Conservation (phyloP, 2,329 filamentous ascomycete genomes). For the Clarireedia sp. region DNA sequence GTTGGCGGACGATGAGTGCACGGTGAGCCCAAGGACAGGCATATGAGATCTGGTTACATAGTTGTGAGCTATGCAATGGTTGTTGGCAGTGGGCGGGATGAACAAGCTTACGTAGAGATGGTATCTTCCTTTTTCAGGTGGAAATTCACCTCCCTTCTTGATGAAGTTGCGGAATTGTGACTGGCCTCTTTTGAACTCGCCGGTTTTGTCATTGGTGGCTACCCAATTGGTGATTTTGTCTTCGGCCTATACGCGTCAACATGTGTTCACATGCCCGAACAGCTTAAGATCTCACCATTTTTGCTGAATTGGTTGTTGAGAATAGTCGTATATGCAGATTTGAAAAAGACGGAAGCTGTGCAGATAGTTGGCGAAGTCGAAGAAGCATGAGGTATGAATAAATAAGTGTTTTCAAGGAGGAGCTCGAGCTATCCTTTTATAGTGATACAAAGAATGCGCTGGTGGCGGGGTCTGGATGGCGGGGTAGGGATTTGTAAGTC, state of each 20-base stretch:
- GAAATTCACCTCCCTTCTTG: conserved; percentile 53
- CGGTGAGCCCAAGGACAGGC: conserved; percentile 68
- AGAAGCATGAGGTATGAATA: conserved; percentile 8
- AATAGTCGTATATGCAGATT: conserved; percentile 1
- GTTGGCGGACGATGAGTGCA: conserved; percentile 74
- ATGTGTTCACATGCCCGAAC: neutral
- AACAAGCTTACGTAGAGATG: conserved; percentile 87
- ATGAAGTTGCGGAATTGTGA: conserved; percentile 71
- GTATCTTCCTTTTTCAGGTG: conserved; percentile 79
- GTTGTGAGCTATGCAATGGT: conserved; percentile 40
- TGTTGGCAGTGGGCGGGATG: conserved; percentile 65
- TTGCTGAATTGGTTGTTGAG: neutral
- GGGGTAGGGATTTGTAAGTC: conserved; percentile 4
- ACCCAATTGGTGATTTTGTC: conserved; percentile 77
- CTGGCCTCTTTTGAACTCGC: conserved; percentile 86
- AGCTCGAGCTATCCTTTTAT: neutral
- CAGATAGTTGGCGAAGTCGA: conserved; percentile 2
- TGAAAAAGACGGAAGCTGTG: neutral
- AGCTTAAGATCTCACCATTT: conserved; percentile 10
- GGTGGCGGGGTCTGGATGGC: neutral
- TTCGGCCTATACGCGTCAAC: conserved; percentile 15
- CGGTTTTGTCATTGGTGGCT: conserved; percentile 63
- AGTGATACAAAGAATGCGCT: conserved; percentile 1
- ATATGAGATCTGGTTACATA: conserved; percentile 29
- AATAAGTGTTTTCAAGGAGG: neutral